Percentiles rank a stretch among this genome's conserved stretches.
Evolutionary conservation across 306 rosid species (phyloP).

Genomic region (Erythrophleum fordii): DNA sequence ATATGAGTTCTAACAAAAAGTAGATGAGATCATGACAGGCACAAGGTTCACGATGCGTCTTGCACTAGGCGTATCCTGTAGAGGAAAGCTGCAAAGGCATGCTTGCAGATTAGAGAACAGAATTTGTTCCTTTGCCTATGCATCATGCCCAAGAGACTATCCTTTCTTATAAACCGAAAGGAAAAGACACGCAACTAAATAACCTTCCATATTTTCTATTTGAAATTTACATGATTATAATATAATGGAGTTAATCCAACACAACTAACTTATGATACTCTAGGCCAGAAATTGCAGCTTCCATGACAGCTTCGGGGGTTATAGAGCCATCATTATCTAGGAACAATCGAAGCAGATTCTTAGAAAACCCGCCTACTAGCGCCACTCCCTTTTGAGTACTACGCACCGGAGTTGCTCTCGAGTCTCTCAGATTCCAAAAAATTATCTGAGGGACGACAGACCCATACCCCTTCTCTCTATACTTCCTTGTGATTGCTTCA

Average conservation of each 20-base stretch:
- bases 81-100: no score
- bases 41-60: no score
- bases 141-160: no score
- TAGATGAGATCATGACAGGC: no score
- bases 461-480: constrained; percentile 55
- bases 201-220: no score
- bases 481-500: constrained; percentile 59
- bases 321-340: constrained; percentile 52
- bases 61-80: no score
- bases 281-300: constrained; percentile 50
- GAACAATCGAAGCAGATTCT: constrained; percentile 66
- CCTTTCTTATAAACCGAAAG: no score
- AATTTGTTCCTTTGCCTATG: no score
- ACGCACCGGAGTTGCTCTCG: constrained; percentile 55
- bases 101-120: no score
- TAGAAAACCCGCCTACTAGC: constrained; percentile 68
- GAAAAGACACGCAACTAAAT: no score
- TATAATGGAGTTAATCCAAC: constrained; percentile 49
- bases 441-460: constrained; percentile 64
- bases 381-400: constrained; percentile 66
- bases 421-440: constrained; percentile 78
- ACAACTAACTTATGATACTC: constrained; percentile 52
- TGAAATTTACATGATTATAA: no score
- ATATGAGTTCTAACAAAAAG: no score
- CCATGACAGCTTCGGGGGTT: constrained; percentile 46